A percentile compares a stretch with the other conserved stretches of the same genome.
Evolutionary conservation across 192 early-diverging fungal species (phyloP).

Genomic region (Thamnidium elegans): DNA sequence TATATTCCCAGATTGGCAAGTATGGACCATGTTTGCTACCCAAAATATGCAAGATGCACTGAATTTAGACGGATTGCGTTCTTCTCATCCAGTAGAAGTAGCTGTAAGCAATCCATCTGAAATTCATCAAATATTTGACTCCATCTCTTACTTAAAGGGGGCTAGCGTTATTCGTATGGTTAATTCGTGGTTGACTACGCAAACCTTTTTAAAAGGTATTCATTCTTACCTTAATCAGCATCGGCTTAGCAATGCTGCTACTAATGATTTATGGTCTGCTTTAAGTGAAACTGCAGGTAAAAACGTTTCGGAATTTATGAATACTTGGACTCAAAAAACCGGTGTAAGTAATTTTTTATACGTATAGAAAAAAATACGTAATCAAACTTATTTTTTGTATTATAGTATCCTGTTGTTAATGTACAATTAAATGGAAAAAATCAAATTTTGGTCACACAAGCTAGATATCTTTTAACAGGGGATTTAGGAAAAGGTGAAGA

Average conservation of each 20-base stretch:
- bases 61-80: conserved; percentile 74
- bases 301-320: conserved; percentile 81
- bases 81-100: conserved; percentile 91
- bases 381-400: not conserved
- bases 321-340: conserved; percentile 80
- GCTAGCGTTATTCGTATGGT: conserved; percentile 93
- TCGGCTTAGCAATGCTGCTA: conserved; percentile 80
- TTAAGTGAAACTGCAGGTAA: conserved; percentile 70
- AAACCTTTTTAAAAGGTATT: conserved; percentile 67
- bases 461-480: conserved; percentile 77
- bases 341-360: conserved; percentile 55
- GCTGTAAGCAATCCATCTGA: conserved; percentile 77
- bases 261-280: conserved; percentile 82
- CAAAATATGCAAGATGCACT: conserved; percentile 75
- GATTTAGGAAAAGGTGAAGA: conserved; percentile 57
- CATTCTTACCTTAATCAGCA: conserved; percentile 77
- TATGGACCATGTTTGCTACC: conserved; percentile 83
- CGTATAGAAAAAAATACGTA: no score
- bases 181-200: conserved; percentile 62
- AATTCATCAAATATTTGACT: conserved; percentile 94
- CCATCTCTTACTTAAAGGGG: conserved; percentile 86
- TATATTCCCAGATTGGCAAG: conserved; percentile 89
- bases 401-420: conserved; percentile 72
- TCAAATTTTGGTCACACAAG: conserved; percentile 64
- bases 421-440: conserved; percentile 49